Evolutionary conservation across 768 basidiomycete species (phyloP).

Genomic region (Mycena galericulata): DNA sequence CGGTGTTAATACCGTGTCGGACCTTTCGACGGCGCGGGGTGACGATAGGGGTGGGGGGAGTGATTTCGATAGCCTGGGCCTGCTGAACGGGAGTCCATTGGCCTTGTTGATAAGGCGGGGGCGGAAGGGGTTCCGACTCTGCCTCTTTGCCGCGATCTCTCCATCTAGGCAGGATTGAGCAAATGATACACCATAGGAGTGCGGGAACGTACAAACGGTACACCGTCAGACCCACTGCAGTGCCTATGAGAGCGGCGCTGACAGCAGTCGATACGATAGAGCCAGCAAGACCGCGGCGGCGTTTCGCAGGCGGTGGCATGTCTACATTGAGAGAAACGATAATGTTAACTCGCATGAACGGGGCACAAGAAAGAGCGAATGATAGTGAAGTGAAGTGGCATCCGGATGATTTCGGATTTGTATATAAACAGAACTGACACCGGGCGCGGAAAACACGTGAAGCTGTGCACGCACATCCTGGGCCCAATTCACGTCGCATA

Average conservation of each 20-base stretch:
- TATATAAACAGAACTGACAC: constrained; percentile 8
- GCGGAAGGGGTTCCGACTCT: constrained; percentile 40
- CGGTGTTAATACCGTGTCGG: constrained; percentile 43
- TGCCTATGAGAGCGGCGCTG: constrained; percentile 87
- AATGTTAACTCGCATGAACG: constrained; percentile 37
- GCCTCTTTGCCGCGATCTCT: constrained; percentile 76
- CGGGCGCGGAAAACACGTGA: constrained; percentile 27
- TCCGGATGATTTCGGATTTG: constrained; percentile 14
- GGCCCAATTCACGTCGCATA: constrained; percentile 14
- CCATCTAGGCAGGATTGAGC: constrained; percentile 64
- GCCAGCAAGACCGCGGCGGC: constrained; percentile 83
- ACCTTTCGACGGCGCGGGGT: constrained; percentile 54
- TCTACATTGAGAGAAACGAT: constrained; percentile 72
- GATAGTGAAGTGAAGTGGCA: constrained; percentile 22
- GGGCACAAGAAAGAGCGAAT: constrained; percentile 33
- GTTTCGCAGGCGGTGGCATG: constrained; percentile 79
- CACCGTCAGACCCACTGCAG: constrained; percentile 88
- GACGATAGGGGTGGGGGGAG: constrained; percentile 41
- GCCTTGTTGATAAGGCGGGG: constrained; percentile 42
- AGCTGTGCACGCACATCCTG: not conserved
- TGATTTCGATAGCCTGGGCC: constrained; percentile 47
- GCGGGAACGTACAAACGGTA: constrained; percentile 79
- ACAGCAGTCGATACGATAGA: constrained; percentile 87
- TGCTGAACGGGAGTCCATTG: constrained; percentile 35
- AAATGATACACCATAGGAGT: not conserved